Evolutionary conservation across 306 rosid genomes (phyloP).

Genomic region (Casuarina equisetifolia): DNA sequence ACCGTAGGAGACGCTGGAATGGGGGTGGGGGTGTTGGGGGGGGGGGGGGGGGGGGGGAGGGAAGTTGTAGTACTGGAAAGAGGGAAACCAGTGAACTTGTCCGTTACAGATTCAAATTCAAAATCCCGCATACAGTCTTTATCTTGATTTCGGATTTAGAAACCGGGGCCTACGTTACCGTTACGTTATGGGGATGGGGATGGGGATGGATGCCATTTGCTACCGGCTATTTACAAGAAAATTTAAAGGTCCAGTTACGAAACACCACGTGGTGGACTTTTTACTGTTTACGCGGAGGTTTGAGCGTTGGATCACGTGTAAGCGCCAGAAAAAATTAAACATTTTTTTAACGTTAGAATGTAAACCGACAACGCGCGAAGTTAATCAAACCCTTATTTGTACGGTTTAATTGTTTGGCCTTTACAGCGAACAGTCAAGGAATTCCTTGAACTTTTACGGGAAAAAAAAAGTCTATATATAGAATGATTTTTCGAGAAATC

Average conservation of each 20-base stretch:
- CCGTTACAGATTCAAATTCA: conserved; percentile 45
- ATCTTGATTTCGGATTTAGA: conserved; percentile 4
- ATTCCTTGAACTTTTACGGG: no score
- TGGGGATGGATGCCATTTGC: background rate
- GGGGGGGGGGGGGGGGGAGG: no score
- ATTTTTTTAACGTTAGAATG: no score
- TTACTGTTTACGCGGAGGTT: background rate
- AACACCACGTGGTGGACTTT: background rate
- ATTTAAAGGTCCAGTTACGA: background rate
- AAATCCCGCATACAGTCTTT: conserved; percentile 22
- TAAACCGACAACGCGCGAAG: no score
- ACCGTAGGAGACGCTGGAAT: no score
- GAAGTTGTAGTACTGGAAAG: background rate
- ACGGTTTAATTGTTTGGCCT: no score
- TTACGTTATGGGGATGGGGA: background rate
- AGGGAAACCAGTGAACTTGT: conserved; percentile 7
- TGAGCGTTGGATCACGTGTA: background rate
- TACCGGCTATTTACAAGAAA: background rate
- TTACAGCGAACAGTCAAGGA: no score
- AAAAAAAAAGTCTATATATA: no score
- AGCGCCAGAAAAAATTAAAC: no score
- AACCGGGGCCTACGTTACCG: conserved; percentile 21
- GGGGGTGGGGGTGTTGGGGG: no score
- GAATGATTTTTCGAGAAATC: no score
- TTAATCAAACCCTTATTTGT: no score